These are phyloP conservation scores for Bidens hawaiensis DNA, from an alignment of 140 eudicot genomes.

Conservation along the genomic window DNA sequence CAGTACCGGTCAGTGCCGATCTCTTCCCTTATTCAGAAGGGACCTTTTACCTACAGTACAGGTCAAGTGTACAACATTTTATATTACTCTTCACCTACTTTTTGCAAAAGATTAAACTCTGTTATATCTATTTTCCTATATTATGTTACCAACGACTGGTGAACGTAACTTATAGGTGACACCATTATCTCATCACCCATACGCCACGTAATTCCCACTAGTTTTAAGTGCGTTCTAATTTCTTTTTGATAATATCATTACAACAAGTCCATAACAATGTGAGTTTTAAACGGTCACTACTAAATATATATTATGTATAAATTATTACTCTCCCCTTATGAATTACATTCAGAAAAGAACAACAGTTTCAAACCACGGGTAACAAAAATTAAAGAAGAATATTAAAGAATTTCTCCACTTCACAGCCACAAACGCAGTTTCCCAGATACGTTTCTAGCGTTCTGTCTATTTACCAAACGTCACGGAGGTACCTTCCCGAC, in stretches of 20 bases:
- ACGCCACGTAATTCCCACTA: neutral
- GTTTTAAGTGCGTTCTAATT: no score
- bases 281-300: neutral
- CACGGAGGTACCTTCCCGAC: constrained; percentile 45
- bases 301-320: constrained; percentile 12
- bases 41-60: no score
- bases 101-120: no score
- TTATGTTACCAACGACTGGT: no score
- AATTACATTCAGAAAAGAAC: constrained; percentile 14
- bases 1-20: no score
- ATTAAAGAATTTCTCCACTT: constrained; percentile 30
- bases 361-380: constrained; percentile 20
- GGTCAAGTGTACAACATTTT: no score
- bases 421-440: constrained; percentile 8
- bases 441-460: constrained; percentile 9
- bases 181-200: neutral
- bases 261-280: no score
- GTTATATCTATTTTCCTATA: no score
- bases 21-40: no score
- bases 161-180: no score
- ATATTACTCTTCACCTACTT: neutral
- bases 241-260: no score
- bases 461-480: constrained; percentile 52
- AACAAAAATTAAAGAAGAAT: constrained; percentile 14
- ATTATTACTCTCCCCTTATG: constrained; percentile 19